Percentiles rank a stretch among this genome's conserved stretches.
Evolutionary conservation across 192 early-diverging fungal genomes (phyloP).

Genomic region (Coemansia sp.): DNA sequence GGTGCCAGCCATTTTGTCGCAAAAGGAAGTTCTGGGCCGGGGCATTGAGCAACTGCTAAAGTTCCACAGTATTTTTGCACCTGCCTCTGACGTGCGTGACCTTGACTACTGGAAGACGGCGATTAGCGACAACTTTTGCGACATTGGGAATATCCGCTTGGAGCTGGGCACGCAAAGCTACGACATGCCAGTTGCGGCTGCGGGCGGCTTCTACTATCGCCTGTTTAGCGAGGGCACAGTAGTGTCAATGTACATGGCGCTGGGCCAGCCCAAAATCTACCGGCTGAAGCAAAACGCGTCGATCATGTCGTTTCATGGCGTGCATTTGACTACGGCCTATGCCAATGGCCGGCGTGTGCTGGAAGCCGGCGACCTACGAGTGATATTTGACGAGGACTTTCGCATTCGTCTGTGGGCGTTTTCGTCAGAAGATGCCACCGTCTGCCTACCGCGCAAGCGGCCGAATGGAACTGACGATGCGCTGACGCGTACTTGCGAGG

Average conservation of each 20-base stretch:
- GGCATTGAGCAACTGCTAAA: constrained; percentile 40
- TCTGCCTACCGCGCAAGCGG: constrained; percentile 41
- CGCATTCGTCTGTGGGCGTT: constrained; percentile 50
- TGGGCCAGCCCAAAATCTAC: constrained; percentile 23
- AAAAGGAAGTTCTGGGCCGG: constrained; percentile 23
- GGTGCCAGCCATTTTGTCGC: constrained; percentile 1
- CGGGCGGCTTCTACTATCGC: constrained; percentile 44
- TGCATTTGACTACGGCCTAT: constrained; percentile 36
- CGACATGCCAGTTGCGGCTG: constrained; percentile 39
- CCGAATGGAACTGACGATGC: constrained; percentile 33
- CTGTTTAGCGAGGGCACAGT: constrained; percentile 39
- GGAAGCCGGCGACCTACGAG: constrained; percentile 42
- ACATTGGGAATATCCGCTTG: constrained; percentile 26
- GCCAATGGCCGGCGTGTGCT: constrained; percentile 42
- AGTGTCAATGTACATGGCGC: constrained; percentile 34
- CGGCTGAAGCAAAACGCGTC: constrained; percentile 8
- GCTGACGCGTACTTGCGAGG: constrained; percentile 27
- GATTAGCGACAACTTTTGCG: constrained; percentile 21
- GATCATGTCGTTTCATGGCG: constrained; percentile 36
- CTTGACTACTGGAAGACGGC: constrained; percentile 33
- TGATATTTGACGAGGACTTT: constrained; percentile 30
- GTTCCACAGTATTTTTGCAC: constrained; percentile 30
- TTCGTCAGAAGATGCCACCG: constrained; percentile 21
- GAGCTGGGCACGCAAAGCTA: constrained; percentile 39
- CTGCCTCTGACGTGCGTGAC: constrained; percentile 3